Evolutionary conservation across 495 filamentous ascomycete genomes (phyloP).

Genomic region (Neurospora hispaniola): DNA sequence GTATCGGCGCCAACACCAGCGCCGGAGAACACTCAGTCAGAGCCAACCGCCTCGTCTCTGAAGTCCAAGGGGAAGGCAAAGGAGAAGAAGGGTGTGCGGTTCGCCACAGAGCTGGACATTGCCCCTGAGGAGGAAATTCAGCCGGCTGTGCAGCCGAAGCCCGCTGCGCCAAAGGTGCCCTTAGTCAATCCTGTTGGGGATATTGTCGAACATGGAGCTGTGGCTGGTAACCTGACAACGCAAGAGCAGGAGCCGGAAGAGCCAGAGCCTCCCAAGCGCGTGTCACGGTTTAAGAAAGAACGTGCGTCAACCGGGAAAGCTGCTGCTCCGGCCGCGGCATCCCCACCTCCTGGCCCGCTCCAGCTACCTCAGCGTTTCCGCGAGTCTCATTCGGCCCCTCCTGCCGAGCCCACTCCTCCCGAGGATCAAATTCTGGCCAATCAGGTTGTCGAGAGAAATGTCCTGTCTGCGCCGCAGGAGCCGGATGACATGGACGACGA

Average conservation of each 20-base stretch:
- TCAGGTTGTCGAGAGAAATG: slow-evolving; percentile 51
- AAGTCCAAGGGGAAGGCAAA: neutral
- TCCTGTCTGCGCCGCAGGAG: slow-evolving; percentile 33
- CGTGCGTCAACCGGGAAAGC: slow-evolving; percentile 4
- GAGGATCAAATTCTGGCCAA: slow-evolving; percentile 47
- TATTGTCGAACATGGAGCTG: slow-evolving; percentile 37
- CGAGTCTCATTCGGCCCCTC: neutral
- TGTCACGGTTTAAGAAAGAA: slow-evolving; percentile 38
- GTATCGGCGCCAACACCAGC: neutral
- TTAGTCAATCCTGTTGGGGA: slow-evolving; percentile 34
- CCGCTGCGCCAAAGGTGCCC: slow-evolving; percentile 22
- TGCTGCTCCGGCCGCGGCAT: neutral
- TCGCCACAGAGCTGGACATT: slow-evolving; percentile 68
- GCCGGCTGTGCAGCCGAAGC: slow-evolving; percentile 15
- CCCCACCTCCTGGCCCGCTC: slow-evolving; percentile 21
- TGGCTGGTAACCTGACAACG: slow-evolving; percentile 26
- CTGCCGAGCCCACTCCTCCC: slow-evolving; percentile 38
- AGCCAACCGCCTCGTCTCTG: neutral
- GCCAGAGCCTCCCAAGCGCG: slow-evolving; percentile 23
- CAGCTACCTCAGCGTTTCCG: slow-evolving; percentile 20
- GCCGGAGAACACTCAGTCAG: neutral
- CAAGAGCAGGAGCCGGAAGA: slow-evolving; percentile 15
- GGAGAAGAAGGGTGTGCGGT: slow-evolving; percentile 64
- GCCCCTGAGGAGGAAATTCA: slow-evolving; percentile 24
- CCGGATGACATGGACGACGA: slow-evolving; percentile 66